phyloP scores from a whole-genome alignment of 345 rosid species.

The Jatropha curcas region DNA sequence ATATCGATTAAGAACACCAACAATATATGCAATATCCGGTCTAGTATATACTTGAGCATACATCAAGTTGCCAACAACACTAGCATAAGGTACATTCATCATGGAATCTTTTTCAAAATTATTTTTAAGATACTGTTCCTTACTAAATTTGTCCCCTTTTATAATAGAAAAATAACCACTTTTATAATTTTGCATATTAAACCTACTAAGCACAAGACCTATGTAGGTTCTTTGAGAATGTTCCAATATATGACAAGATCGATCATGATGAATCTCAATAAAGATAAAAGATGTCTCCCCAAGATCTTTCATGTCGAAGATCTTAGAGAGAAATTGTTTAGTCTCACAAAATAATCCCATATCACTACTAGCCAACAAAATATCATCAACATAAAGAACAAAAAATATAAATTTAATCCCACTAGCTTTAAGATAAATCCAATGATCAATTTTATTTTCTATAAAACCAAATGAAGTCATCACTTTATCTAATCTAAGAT shows the following conservation, averaged over 20 bases:
- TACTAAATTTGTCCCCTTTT: not conserved
- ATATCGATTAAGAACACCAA: not conserved
- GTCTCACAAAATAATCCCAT: not conserved
- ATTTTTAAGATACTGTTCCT: not conserved
- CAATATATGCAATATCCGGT: not conserved
- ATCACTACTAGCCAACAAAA: not conserved
- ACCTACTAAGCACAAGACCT: not conserved
- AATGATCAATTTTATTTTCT: not conserved
- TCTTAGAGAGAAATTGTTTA: not conserved
- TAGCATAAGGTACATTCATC: not conserved
- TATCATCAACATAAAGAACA: not conserved
- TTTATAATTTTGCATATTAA: not conserved
- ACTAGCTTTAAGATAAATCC: not conserved
- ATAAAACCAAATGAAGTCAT: not conserved
- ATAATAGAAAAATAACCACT: not conserved
- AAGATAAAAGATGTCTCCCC: not conserved
- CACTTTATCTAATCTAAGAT: not conserved
- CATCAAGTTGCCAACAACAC: not conserved
- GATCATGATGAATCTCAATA: not conserved
- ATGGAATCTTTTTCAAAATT: not conserved
- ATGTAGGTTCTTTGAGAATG: not conserved
- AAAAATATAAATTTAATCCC: not conserved
- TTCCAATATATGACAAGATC: not conserved
- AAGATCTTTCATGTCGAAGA: not conserved
- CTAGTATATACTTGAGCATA: not conserved